Evolutionary conservation across 2,329 filamentous ascomycete genomes (phyloP).

Genomic region (Beauveria rudraprayagi): DNA sequence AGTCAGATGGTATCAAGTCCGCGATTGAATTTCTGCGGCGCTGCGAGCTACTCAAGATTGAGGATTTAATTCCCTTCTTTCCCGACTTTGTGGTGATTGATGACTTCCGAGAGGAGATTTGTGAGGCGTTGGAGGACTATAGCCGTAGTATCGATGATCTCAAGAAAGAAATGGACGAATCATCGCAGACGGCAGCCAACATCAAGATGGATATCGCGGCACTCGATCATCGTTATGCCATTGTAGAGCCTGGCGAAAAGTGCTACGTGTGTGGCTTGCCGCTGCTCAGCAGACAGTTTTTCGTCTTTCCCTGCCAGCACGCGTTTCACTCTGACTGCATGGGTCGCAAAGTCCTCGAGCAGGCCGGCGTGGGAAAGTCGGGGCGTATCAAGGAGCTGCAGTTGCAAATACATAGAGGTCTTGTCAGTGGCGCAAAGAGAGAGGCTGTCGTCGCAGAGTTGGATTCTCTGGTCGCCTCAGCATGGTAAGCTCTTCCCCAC

Average conservation of each 20-base stretch:
- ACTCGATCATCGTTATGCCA: constrained; percentile 83
- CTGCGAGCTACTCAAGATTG: constrained; percentile 86
- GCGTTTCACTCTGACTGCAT: constrained; percentile 95
- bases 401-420: constrained; percentile 68
- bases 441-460: constrained; percentile 82
- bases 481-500: constrained; percentile 55
- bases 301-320: constrained; percentile 97
- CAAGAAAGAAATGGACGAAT: constrained; percentile 93
- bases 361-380: constrained; percentile 66
- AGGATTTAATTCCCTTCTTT: constrained; percentile 97
- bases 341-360: constrained; percentile 75
- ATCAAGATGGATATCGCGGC: constrained; percentile 85
- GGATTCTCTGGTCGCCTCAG: constrained; percentile 82
- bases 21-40: constrained; percentile 90
- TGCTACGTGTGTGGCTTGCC: constrained; percentile 86
- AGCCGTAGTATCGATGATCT: constrained; percentile 80
- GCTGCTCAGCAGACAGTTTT: constrained; percentile 84
- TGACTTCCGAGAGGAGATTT: constrained; percentile 98
- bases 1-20: constrained; percentile 79
- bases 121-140: constrained; percentile 86
- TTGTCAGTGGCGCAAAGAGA: constrained; percentile 60
- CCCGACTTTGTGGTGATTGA: constrained; percentile 98
- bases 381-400: constrained; percentile 81
- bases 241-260: constrained; percentile 91
- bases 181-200: constrained; percentile 76